Evolutionary conservation across 2,329 filamentous ascomycete genomes (phyloP).

Genomic region (Ophiostoma sp.): DNA sequence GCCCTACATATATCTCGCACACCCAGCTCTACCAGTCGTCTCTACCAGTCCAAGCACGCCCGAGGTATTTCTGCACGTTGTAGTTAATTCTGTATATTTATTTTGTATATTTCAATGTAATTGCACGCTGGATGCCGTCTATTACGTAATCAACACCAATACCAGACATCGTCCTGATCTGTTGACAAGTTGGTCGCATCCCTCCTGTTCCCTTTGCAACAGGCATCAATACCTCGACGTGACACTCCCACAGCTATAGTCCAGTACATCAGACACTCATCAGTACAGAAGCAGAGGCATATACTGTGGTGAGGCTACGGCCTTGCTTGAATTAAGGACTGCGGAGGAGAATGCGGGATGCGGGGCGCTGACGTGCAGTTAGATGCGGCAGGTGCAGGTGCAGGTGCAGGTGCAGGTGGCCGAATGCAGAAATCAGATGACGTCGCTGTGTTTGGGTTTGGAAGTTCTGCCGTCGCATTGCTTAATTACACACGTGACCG

Average conservation of each 20-base stretch:
- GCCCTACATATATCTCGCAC: no score
- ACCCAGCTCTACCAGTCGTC: no score
- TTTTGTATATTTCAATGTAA: no score
- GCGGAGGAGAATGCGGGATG: neutral
- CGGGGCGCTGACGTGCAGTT: slow-evolving; percentile 3
- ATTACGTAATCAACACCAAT: neutral
- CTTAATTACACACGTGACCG: neutral
- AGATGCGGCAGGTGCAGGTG: neutral
- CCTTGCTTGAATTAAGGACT: neutral
- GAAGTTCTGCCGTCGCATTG: neutral
- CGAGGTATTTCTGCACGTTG: neutral
- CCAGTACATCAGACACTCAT: no score
- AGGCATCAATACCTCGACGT: no score
- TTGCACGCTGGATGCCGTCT: neutral
- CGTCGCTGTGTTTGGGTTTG: slow-evolving; percentile 14
- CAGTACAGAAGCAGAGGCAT: neutral
- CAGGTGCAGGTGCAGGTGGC: neutral
- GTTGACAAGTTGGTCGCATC: no score
- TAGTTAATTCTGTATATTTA: no score
- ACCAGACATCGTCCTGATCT: no score
- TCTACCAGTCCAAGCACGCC: no score
- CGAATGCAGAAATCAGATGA: slow-evolving; percentile 4
- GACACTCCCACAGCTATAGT: no score
- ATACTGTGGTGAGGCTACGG: neutral
- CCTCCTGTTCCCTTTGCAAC: no score